Base-by-base conservation (phyloP, 2,329 filamentous ascomycete genomes). In the Neoscytalidium dimidiatum region DNA sequence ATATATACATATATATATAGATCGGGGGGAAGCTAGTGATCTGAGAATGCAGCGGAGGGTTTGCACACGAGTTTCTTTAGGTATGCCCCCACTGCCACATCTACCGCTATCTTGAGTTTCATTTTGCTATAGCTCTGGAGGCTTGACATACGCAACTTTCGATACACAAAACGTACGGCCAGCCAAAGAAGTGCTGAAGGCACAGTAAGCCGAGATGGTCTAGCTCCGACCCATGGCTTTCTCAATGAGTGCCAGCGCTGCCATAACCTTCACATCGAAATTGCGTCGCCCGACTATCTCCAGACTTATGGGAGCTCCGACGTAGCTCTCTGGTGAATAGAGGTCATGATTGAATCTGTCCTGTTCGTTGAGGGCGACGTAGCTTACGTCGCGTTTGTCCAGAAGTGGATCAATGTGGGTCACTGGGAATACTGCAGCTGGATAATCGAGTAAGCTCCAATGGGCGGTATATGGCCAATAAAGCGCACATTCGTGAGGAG, bases 361-460 rank as follows among this genome's bases (percentile, higher is more conserved):
- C 29, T 81, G 73, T 26, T 79, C 79, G 69, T 82, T 84, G 64
- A 80, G 71, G 0, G 76, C 71, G 64, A 44, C 19, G 33, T 43
- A 58, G 3, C 3, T 7, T 4, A 43, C 53, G 21, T 58, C 35
- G 1, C 35, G 33, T 17, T 44, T 44, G 23, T 58, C 53, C 31
- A 28, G 43, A 11, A n/a, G 21, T 2, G 35, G 33, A n/a, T 44
- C 53, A 8, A 35, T 35, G 29, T 43, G 31, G 1, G 53, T 58
- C 53, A 58, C 53, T 8, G 88, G 89, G 1, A 85, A 17, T 17
- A 41, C 38, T 17, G 38, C 74, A 9, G 81, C 83, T 0, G 88
- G 86, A 72, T 90, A 90, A 72, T 91, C 88, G 1, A 91, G 81
- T 38, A 91, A 69, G 71, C 91, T 92, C 87, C 88, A 91, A 66